These are phyloP conservation scores for Monosporascus sp. DNA, from an alignment of 2,329 filamentous ascomycete genomes.

Conservation along the genomic window DNA sequence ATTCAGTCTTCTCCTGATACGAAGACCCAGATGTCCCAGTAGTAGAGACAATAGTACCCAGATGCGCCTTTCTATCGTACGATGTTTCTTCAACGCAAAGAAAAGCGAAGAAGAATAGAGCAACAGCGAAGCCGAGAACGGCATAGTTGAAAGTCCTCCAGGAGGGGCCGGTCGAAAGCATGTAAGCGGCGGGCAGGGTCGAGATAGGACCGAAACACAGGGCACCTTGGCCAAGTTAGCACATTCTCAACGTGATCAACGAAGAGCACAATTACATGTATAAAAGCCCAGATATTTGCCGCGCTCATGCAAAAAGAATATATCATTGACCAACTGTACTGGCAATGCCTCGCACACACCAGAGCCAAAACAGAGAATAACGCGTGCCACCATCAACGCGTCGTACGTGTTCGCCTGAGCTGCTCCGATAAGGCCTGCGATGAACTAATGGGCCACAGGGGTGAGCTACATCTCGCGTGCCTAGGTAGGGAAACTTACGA, in stretches of 20 bases:
- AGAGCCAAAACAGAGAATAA: conserved; percentile 35
- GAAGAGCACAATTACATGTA: conserved; percentile 33
- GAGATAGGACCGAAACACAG: conserved; percentile 52
- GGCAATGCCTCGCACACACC: conserved; percentile 41
- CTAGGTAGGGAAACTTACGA: conserved; percentile 18
- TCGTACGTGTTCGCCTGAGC: conserved; percentile 30
- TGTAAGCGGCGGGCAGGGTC: conserved; percentile 55
- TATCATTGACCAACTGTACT: conserved; percentile 40
- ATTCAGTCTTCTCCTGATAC: conserved; percentile 20
- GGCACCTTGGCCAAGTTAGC: conserved; percentile 31
- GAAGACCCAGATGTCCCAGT: conserved; percentile 10
- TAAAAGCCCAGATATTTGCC: conserved; percentile 55
- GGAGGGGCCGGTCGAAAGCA: conserved; percentile 52
- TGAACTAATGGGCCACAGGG: conserved; percentile 23
- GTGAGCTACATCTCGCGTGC: no score
- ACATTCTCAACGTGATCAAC: neutral
- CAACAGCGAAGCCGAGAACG: conserved; percentile 47
- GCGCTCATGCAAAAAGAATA: conserved; percentile 41
- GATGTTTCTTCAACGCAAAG: conserved; percentile 48
- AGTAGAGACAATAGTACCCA: conserved; percentile 2
- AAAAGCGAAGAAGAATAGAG: conserved; percentile 40
- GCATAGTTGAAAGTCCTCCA: conserved; percentile 60
- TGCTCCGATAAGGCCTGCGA: conserved; percentile 33
- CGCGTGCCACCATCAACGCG: conserved; percentile 33
- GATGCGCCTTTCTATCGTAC: conserved; percentile 31